phyloP scores from a whole-genome alignment of 202 grass and related monocot species.

The Digitaria exilis region DNA sequence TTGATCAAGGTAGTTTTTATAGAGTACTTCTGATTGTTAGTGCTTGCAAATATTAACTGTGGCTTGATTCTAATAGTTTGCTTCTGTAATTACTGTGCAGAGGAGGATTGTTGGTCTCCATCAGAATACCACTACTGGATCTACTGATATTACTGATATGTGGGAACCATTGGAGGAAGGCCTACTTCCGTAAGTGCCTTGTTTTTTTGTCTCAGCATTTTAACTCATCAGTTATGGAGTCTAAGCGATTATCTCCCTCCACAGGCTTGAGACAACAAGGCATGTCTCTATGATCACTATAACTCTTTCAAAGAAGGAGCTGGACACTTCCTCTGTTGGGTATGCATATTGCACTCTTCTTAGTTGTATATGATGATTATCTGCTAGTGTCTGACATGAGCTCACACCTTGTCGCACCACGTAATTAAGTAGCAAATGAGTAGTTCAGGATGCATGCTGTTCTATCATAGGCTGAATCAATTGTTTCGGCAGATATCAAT shows the following conservation, averaged over 20 bases:
- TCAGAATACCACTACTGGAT: constrained; percentile 76
- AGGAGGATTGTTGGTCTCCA: constrained; percentile 97
- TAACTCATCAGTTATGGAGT: not conserved
- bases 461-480: constrained; percentile 8
- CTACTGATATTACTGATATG: constrained; percentile 97
- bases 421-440: not conserved
- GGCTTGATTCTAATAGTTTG: constrained; percentile 11
- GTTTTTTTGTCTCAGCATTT: not conserved
- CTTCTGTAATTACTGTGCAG: constrained; percentile 43
- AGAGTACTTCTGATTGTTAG: constrained; percentile 20
- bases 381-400: not conserved
- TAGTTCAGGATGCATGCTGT: not conserved
- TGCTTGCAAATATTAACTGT: constrained; percentile 15
- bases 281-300: constrained; percentile 93
- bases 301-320: constrained; percentile 86
- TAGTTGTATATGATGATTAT: not conserved
- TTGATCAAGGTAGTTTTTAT: constrained; percentile 65
- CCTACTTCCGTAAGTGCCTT: constrained; percentile 74
- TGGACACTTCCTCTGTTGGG: constrained; percentile 77
- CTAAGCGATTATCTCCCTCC: not conserved
- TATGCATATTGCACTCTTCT: constrained; percentile 33
- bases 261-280: constrained; percentile 94
- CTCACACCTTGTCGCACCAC: not conserved
- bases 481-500: constrained; percentile 77
- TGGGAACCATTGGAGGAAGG: constrained; percentile 99